phyloP scores from a whole-genome alignment of 177 flowering plant species.

The Tripterygium wilfordii region DNA sequence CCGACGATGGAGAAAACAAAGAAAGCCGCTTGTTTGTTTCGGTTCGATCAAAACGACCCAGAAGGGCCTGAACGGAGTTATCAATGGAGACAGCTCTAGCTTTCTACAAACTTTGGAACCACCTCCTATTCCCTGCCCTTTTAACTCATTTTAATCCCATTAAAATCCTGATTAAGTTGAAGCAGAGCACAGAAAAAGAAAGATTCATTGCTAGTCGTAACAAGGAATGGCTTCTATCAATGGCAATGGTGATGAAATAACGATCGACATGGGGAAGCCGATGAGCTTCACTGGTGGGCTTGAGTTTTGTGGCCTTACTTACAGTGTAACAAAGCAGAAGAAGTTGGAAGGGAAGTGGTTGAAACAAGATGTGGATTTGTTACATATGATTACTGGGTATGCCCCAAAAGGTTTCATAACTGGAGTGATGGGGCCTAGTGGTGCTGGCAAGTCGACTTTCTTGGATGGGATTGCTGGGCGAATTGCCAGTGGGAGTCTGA shows the following conservation, averaged over 20 bases:
- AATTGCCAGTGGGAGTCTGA: slow-evolving; percentile 69
- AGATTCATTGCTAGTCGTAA: no score
- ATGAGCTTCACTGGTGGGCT: slow-evolving; percentile 51
- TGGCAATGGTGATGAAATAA: slow-evolving; percentile 27
- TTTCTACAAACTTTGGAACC: slow-evolving; percentile 21
- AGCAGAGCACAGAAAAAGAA: no score
- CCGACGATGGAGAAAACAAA: slow-evolving; percentile 14
- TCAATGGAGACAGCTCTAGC: slow-evolving; percentile 32
- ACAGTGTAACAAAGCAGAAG: slow-evolving; percentile 46
- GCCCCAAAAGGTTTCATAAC: slow-evolving; percentile 66
- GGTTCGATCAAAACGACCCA: slow-evolving; percentile 12
- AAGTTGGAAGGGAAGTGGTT: slow-evolving; percentile 46
- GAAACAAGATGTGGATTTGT: slow-evolving; percentile 46
- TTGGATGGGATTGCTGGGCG: slow-evolving; percentile 69
- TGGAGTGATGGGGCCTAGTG: slow-evolving; percentile 80
- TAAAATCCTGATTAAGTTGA: no score
- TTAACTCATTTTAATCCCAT: no score
- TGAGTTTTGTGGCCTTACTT: slow-evolving; percentile 45
- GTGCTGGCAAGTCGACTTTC: slow-evolving; percentile 73
- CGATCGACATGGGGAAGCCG: slow-evolving; percentile 44
- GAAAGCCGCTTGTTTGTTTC: background rate
- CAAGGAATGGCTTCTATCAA: slow-evolving; percentile 21
- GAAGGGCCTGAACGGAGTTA: slow-evolving; percentile 27
- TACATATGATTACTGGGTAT: slow-evolving; percentile 59
- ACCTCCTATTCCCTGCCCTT: no score